These are phyloP conservation scores for Pezicula neosporulosa DNA, from an alignment of 2,329 filamentous ascomycete genomes.

Conservation along the genomic window DNA sequence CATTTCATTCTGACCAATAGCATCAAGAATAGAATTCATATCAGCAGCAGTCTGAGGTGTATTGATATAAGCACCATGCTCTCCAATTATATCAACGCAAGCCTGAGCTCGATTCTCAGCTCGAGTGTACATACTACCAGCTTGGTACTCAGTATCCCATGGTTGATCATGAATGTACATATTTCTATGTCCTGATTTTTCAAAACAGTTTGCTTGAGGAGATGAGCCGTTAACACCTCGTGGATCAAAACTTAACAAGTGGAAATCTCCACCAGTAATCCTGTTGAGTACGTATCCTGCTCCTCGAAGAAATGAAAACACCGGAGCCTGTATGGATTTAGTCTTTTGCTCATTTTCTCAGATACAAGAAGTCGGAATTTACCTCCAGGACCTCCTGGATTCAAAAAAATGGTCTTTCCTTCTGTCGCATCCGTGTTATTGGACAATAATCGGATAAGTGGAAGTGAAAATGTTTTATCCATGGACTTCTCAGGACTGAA, in stretches of 20 bases:
- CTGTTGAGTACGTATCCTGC: conserved; percentile 32
- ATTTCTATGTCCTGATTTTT: conserved; percentile 29
- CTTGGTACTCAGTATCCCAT: conserved; percentile 13
- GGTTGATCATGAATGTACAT: conserved; percentile 26
- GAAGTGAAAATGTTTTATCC: neutral
- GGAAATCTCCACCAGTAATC: conserved; percentile 40
- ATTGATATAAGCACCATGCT: conserved; percentile 41
- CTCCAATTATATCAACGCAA: conserved; percentile 41
- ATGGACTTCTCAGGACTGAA: neutral
- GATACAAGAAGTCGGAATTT: neutral
- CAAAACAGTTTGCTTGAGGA: conserved; percentile 37
- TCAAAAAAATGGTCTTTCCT: neutral
- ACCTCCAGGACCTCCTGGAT: neutral
- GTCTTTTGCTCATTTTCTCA: neutral
- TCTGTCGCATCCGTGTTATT: neutral
- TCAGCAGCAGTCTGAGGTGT: conserved; percentile 48
- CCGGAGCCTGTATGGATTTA: conserved; percentile 29
- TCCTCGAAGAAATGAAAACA: conserved; percentile 31
- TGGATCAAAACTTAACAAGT: conserved; percentile 45
- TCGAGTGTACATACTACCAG: conserved; percentile 36
- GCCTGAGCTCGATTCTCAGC: conserved; percentile 36
- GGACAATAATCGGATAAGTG: neutral
- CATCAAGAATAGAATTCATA: conserved; percentile 47
- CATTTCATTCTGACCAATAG: conserved; percentile 34
- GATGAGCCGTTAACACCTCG: conserved; percentile 38